Base-by-base conservation (phyloP, 495 filamentous ascomycete genomes). In the Chaetomium cochliodes region DNA sequence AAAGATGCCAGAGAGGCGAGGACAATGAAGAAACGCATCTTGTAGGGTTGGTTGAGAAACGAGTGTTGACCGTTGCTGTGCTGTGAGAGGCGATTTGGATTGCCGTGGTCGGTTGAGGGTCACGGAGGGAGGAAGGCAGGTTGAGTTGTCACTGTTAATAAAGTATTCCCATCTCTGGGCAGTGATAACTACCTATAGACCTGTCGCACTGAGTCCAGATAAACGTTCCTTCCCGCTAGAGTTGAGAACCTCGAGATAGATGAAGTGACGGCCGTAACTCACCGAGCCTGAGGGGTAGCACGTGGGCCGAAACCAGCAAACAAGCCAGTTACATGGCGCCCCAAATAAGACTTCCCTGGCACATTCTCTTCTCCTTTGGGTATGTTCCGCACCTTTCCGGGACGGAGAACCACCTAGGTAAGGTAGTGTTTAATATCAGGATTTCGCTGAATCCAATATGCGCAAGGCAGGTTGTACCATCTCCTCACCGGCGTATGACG, bases 181-280 rank as follows among this genome's bases (percentile, higher is more conserved):
- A 13, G 30, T 11, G 30, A 22, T 23, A 15, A 56, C 3, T 47
- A 1, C 16, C 3, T 47, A 1, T 22, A 37, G 33, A 37, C 1
- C 5, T 37, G 33, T 37, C 33, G 9, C 33, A 12, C 33, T 46
- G 15, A 15, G 44, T 4, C 7, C 1, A 54, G 53, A 12, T n/a
- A n/a, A n/a, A 16, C 53, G 55, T 44, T 58, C 55, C 55, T 58
- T 58, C 55, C 55, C 37, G 55, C 23, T 22, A 44, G 20, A 25
- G 22, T 22, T 12, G 18, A 15, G 3, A 15, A 26, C 13, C 37
- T 25, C 16, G 20, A 58, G 20, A 42, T 58, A 22, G 44, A 58
- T 42, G 55, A 25, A 20, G 55, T 25, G 33, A 11, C 55, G 55
- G 37, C 55, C 55, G 37, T 58, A 58, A 44, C 41, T 44, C 44